Conservation (phyloP, 345 rosid genomes). For the Reutealis trisperma region DNA sequence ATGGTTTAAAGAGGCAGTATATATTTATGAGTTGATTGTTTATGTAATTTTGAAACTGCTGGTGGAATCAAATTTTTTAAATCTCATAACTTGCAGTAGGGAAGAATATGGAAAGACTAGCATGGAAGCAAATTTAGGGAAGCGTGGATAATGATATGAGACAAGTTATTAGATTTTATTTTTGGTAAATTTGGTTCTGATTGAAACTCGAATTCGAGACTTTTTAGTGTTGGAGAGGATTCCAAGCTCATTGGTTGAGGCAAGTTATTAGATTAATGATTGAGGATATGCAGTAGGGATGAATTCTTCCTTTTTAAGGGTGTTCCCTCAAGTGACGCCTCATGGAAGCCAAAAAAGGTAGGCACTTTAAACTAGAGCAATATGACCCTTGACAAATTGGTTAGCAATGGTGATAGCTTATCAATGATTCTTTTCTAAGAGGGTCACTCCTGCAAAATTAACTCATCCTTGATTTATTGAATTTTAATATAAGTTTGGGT, state of each 20-base stretch:
- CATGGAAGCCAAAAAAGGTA: not conserved
- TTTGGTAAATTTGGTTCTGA: too few species aligned
- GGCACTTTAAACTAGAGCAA: not conserved
- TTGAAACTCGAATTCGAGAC: too few species aligned
- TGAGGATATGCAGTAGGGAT: constrained; percentile 15
- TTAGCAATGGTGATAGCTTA: not conserved
- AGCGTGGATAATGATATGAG: constrained; percentile 23
- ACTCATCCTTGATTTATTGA: not conserved
- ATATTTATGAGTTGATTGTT: constrained; percentile 7
- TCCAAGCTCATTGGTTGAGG: too few species aligned
- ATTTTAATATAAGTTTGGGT: not conserved
- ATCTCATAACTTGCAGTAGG: constrained; percentile 16
- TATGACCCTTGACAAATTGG: not conserved
- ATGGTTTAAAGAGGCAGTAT: constrained; percentile 24
- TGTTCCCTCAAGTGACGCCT: not conserved
- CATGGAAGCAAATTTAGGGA: constrained; percentile 22
- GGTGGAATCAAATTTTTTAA: constrained; percentile 18
- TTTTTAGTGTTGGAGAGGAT: too few species aligned
- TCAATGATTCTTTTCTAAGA: constrained; percentile 4
- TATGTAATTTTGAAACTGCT: constrained; percentile 30
- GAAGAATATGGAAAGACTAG: constrained; percentile 17
- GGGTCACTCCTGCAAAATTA: not conserved
- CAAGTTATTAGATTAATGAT: constrained; percentile 6
- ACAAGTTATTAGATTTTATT: constrained; percentile 6
- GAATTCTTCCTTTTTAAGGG: constrained; percentile 2